These are phyloP conservation scores for Iris macrosiphon DNA, from an alignment of 106 monocot species.

Conservation along the genomic window DNA sequence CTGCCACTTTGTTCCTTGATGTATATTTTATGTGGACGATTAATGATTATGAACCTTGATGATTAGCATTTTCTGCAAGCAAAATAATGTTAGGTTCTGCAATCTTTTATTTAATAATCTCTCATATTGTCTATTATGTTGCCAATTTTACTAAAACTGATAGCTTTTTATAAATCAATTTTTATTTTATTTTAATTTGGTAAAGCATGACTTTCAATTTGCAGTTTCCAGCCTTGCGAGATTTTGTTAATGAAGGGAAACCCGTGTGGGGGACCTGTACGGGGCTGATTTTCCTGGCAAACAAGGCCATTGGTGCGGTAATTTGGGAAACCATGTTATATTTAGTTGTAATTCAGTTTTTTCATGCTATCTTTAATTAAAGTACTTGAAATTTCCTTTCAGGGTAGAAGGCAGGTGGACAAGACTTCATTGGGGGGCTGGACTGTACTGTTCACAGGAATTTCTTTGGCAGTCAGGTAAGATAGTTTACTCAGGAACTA, in stretches of 20 bases:
- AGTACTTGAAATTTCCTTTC: slow-evolving; percentile 6
- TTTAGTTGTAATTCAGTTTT: background rate
- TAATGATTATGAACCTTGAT: too few relatives aligned
- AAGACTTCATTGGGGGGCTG: slow-evolving; percentile 87
- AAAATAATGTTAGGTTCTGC: too few relatives aligned
- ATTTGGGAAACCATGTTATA: too few relatives aligned
- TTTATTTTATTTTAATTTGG: too few relatives aligned
- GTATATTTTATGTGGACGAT: too few relatives aligned
- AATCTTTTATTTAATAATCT: too few relatives aligned
- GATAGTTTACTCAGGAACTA: background rate
- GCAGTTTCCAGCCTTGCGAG: slow-evolving; percentile 90
- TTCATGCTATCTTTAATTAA: background rate
- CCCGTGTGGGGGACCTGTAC: slow-evolving; percentile 99
- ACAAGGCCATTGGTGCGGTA: slow-evolving; percentile 84
- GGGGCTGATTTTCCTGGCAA: slow-evolving; percentile 87
- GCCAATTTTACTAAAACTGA: too few relatives aligned
- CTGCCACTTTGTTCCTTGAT: too few relatives aligned
- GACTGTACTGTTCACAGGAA: slow-evolving; percentile 93
- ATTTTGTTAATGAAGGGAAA: slow-evolving; percentile 77
- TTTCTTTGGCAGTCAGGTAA: slow-evolving; percentile 97
- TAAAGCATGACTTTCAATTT: too few relatives aligned
- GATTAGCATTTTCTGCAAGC: too few relatives aligned
- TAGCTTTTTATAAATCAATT: too few relatives aligned
- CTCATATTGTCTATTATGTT: too few relatives aligned
- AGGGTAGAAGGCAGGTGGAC: slow-evolving; percentile 90